Evolutionary conservation across 2,329 filamentous ascomycete genomes (phyloP).

Genomic region (Fusarium oxysporum): DNA sequence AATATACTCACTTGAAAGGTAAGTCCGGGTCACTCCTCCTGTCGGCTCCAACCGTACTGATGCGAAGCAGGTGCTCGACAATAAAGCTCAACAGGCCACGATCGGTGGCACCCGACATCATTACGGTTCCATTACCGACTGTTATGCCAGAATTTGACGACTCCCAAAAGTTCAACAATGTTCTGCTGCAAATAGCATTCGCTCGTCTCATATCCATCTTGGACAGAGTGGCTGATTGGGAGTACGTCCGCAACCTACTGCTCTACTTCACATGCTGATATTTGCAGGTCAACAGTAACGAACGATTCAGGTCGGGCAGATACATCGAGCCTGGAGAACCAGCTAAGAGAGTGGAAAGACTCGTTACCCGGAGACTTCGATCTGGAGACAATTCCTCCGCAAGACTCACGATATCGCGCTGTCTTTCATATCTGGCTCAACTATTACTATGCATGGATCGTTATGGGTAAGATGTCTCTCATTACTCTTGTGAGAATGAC

Average conservation of each 20-base stretch:
- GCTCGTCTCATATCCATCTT: background rate
- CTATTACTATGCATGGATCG: background rate
- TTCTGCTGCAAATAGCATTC: background rate
- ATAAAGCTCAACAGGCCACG: background rate
- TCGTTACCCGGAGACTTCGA: background rate
- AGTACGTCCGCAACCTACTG: background rate
- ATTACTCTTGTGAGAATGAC: background rate
- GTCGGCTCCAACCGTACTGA: accelerated
- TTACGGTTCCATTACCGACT: background rate
- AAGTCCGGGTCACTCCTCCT: accelerated
- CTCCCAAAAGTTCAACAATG: background rate
- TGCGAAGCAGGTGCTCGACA: background rate
- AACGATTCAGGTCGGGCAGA: background rate
- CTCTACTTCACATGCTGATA: background rate
- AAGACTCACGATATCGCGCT: background rate
- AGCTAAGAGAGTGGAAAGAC: background rate
- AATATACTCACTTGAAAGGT: background rate
- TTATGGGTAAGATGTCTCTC: background rate
- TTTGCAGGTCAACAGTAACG: background rate
- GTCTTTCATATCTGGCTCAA: constrained; percentile 1
- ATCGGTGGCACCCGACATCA: background rate
- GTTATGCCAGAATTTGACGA: background rate
- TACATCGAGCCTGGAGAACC: background rate
- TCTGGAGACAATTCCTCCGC: background rate
- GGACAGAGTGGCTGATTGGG: background rate